Evolutionary conservation across 2,329 filamentous ascomycete species (phyloP).

Genomic region (Boeremia lycopersici): DNA sequence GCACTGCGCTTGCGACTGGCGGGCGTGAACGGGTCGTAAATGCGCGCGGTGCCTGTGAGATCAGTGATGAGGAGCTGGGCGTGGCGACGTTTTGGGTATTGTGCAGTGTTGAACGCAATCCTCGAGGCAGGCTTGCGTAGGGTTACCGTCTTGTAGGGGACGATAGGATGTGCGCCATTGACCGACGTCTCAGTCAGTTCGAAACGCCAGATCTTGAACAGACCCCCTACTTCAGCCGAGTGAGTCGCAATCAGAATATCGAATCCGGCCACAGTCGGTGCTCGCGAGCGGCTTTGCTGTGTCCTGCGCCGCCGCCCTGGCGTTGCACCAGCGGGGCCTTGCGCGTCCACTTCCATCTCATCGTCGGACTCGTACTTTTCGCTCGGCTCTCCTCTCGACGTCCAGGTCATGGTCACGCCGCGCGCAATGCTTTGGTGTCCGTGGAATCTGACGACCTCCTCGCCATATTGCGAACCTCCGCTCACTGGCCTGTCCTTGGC

Average conservation of each 20-base stretch:
- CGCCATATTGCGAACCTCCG: slow-evolving; percentile 43
- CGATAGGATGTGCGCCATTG: slow-evolving; percentile 45
- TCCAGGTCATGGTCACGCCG: slow-evolving; percentile 61
- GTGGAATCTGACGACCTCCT: slow-evolving; percentile 57
- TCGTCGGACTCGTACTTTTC: slow-evolving; percentile 28
- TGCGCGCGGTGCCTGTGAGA: slow-evolving; percentile 60
- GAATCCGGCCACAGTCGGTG: slow-evolving; percentile 37
- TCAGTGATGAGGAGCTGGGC: slow-evolving; percentile 62
- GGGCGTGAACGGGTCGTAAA: slow-evolving; percentile 61
- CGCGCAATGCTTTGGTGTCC: slow-evolving; percentile 59
- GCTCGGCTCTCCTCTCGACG: slow-evolving; percentile 34
- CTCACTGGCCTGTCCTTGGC: slow-evolving; percentile 34
- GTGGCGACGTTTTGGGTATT: slow-evolving; percentile 59
- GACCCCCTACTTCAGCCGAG: slow-evolving; percentile 48
- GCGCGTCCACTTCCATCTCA: slow-evolving; percentile 46
- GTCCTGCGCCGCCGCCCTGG: slow-evolving; percentile 26
- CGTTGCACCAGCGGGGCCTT: slow-evolving; percentile 27
- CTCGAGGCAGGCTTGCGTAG: slow-evolving; percentile 57
- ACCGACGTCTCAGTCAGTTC: slow-evolving; percentile 44
- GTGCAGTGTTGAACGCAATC: slow-evolving; percentile 60
- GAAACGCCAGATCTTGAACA: slow-evolving; percentile 51
- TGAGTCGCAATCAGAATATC: slow-evolving; percentile 51
- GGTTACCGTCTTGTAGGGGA: slow-evolving; percentile 55
- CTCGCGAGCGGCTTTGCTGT: slow-evolving; percentile 30
- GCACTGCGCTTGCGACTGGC: slow-evolving; percentile 28